Percentiles rank a stretch among this genome's conserved stretches.
Conservation (phyloP, 805 yeast species). For the Cyberlindnera xylosilytica region DNA sequence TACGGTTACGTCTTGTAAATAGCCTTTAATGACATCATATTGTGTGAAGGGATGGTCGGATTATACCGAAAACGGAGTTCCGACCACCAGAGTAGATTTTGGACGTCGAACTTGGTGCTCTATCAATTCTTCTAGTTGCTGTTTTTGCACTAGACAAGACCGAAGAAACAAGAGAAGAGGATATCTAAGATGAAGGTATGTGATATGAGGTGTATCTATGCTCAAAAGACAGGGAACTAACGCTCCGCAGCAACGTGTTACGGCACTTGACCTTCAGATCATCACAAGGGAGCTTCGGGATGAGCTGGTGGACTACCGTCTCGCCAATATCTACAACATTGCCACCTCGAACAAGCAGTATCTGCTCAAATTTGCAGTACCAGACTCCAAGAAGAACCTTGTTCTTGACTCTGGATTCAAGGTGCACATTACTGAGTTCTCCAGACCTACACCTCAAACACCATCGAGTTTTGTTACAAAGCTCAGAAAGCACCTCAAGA, state of each 20-base stretch:
- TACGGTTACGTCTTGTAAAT: too few species aligned
- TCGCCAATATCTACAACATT: conserved; percentile 83
- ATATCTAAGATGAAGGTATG: too few species aligned
- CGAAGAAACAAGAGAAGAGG: too few species aligned
- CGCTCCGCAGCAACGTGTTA: conserved; percentile 77
- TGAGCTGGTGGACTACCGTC: conserved; percentile 58
- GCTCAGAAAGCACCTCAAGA: conserved; percentile 79
- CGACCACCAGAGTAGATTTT: too few species aligned
- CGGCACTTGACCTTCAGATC: conserved; percentile 77
- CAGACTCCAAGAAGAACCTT: conserved; percentile 74
- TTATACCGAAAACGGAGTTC: too few species aligned
- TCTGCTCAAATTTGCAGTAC: conserved; percentile 73
- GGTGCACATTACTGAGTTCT: conserved; percentile 73
- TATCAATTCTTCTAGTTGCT: too few species aligned
- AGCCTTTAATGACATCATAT: too few species aligned
- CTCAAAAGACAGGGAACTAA: too few species aligned
- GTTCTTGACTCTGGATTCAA: conserved; percentile 87
- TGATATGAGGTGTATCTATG: too few species aligned
- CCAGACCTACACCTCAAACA: conserved; percentile 72
- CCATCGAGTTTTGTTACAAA: conserved; percentile 88
- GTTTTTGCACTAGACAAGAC: too few species aligned
- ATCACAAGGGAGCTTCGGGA: conserved; percentile 62
- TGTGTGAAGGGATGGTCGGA: too few species aligned
- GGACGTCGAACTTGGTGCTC: too few species aligned
- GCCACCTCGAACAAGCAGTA: conserved; percentile 70